Evolutionary conservation across 2,329 filamentous ascomycete species (phyloP).

Genomic region (Diaporthe australafricana): DNA sequence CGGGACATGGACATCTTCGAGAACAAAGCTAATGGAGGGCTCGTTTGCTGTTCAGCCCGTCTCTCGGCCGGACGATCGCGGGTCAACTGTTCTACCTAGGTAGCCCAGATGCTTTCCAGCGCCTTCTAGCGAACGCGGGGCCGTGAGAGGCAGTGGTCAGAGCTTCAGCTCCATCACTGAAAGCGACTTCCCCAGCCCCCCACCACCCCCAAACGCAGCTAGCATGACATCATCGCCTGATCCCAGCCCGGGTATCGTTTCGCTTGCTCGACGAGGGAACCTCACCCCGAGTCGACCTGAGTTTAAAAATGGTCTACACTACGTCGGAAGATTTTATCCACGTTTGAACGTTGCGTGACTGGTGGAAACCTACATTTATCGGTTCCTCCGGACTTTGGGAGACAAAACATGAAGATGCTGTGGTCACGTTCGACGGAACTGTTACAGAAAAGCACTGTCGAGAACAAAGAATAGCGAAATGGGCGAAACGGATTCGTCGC

Average conservation of each 20-base stretch:
- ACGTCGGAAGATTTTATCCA: too few relatives aligned
- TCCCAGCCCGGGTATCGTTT: not conserved
- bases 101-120: conserved; percentile 15
- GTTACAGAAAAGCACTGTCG: too few relatives aligned
- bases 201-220: too few relatives aligned
- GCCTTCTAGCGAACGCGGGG: conserved; percentile 15
- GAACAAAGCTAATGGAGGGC: not conserved
- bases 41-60: not conserved
- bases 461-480: not conserved
- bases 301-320: too few relatives aligned
- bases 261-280: too few relatives aligned
- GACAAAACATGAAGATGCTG: not conserved
- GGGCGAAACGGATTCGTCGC: not conserved
- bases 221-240: conserved; percentile 12
- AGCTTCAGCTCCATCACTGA: conserved; percentile 8
- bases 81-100: not conserved
- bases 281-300: not conserved
- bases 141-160: conserved; percentile 6
- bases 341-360: not conserved
- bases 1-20: not conserved
- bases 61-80: not conserved
- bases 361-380: too few relatives aligned
- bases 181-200: too few relatives aligned
- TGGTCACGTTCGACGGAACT: too few relatives aligned
- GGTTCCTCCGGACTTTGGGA: too few relatives aligned